A percentile compares a stretch with the other conserved stretches of the same genome.
Conservation (phyloP, 1,284 basidiomycete species). For the Neonothopanus nambi region DNA sequence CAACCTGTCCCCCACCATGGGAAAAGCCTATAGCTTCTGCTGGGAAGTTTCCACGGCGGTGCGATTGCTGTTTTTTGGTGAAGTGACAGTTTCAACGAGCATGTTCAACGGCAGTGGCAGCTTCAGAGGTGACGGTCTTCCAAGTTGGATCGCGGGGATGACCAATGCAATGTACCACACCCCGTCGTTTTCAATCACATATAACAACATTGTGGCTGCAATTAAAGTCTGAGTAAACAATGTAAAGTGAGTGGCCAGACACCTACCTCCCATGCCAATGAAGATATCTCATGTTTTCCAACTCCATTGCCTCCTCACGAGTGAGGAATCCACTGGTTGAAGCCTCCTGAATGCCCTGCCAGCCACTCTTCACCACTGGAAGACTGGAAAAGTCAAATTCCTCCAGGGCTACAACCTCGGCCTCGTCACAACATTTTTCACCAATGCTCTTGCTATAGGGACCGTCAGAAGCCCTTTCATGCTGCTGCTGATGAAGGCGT, state of each 20-base stretch:
- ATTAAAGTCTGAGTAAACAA: neutral
- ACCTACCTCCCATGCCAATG: neutral
- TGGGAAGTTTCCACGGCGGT: conserved; percentile 13
- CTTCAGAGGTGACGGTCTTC: neutral
- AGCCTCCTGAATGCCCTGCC: neutral
- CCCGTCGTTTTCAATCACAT: too few relatives aligned
- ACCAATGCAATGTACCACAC: neutral
- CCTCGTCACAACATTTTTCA: too few relatives aligned
- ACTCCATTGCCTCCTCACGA: neutral
- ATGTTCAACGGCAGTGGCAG: neutral
- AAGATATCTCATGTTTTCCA: neutral
- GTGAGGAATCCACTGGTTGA: neutral
- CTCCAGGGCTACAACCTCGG: too few relatives aligned
- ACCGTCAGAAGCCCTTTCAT: too few relatives aligned
- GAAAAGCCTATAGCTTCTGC: conserved; percentile 5
- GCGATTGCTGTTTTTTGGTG: neutral
- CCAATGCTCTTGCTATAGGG: neutral
- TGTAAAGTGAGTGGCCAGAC: neutral
- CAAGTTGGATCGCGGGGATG: neutral
- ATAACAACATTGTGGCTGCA: neutral
- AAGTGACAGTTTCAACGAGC: neutral
- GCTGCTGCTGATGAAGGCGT: too few relatives aligned
- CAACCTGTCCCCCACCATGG: conserved; percentile 13
- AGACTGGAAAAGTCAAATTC: neutral
- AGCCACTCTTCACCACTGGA: neutral